Conservation (phyloP, 139 green algal genomes). For the Limnomonas spitsbergensis region DNA sequence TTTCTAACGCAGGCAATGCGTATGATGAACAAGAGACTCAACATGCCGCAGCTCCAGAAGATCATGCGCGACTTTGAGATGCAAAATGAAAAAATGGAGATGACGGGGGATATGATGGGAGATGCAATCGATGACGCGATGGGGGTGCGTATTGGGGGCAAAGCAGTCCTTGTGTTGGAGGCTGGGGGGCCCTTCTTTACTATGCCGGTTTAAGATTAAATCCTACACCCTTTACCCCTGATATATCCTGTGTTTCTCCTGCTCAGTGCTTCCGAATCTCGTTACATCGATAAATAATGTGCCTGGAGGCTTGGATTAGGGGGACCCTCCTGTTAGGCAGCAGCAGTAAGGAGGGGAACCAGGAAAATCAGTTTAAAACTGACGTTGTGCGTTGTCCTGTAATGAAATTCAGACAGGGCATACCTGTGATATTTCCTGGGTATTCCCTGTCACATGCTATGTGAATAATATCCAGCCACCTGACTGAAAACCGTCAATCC, state of each 20-base stretch:
- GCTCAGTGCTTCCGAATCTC: too few species aligned
- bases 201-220: background rate
- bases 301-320: too few species aligned
- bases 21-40: conserved; percentile 94
- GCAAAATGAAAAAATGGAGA: conserved; percentile 98
- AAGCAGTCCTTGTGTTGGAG: background rate
- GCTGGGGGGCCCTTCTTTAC: background rate
- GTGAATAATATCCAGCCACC: too few species aligned
- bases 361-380: too few species aligned
- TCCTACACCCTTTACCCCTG: background rate
- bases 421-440: too few species aligned
- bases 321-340: too few species aligned
- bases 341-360: too few species aligned
- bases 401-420: too few species aligned
- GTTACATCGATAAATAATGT: too few species aligned
- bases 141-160: conserved; percentile 52
- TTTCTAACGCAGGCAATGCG: conserved; percentile 86
- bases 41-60: conserved; percentile 81
- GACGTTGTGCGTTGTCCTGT: too few species aligned
- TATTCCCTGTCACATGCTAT: too few species aligned
- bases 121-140: conserved; percentile 93
- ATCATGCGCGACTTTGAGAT: conserved; percentile 97
- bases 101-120: conserved; percentile 94
- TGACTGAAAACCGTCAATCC: background rate
- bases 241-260: too few species aligned